Evolutionary conservation across 2,329 filamentous ascomycete genomes (phyloP).

Genomic region (Pseudogymnoascus sp.): DNA sequence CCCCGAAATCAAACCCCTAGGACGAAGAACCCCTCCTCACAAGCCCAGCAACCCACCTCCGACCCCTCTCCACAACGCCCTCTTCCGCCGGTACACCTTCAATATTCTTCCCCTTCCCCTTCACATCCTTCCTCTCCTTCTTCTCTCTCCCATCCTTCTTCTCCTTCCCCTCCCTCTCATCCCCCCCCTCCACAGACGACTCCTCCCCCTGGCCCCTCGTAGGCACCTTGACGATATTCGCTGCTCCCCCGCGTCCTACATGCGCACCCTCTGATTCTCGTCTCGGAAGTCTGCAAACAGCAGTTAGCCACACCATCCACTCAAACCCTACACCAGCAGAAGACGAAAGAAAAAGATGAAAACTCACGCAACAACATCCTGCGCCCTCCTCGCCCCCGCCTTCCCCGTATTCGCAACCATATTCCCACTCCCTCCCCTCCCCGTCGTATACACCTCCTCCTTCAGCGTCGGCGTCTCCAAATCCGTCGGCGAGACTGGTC

Average conservation of each 20-base stretch:
- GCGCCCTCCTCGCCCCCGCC: constrained; percentile 63
- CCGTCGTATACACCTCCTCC: constrained; percentile 75
- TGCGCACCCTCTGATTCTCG: constrained; percentile 52
- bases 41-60: background rate
- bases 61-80: background rate
- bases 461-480: constrained; percentile 79
- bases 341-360: constrained; percentile 16
- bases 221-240: constrained; percentile 45
- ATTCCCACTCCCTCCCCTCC: constrained; percentile 80
- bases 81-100: background rate
- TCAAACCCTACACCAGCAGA: too few species aligned
- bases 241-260: constrained; percentile 66
- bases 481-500: constrained; percentile 46
- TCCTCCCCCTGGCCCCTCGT: constrained; percentile 29
- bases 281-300: constrained; percentile 34
- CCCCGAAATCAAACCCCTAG: background rate
- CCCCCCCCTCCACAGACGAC: background rate
- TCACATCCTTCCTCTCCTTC: background rate
- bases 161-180: background rate
- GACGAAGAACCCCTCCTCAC: background rate
- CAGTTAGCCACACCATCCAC: background rate
- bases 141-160: background rate
- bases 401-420: constrained; percentile 70
- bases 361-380: constrained; percentile 69
- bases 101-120: background rate